A percentile compares a stretch with the other conserved stretches of the same genome.
Evolutionary conservation across 305 asterid species (phyloP).

Genomic region (Solanum hybrid): DNA sequence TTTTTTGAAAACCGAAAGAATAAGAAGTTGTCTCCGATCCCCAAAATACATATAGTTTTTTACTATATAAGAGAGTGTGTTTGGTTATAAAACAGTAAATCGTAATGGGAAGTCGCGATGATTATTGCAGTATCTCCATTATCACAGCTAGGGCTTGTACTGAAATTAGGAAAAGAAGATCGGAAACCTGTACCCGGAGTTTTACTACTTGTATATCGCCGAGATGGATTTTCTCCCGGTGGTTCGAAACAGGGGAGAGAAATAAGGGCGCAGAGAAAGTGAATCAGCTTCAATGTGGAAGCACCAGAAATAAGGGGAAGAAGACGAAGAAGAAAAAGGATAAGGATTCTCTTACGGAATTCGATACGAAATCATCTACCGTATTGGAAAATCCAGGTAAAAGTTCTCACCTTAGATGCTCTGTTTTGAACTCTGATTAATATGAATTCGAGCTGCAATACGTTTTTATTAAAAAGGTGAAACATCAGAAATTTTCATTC

Average conservation of each 20-base stretch:
- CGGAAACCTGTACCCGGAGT: conserved; percentile 27
- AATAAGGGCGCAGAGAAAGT: conserved; percentile 13
- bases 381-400: neutral
- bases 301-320: neutral
- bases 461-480: neutral
- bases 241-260: conserved; percentile 15
- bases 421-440: neutral
- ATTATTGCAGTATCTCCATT: conserved; percentile 15
- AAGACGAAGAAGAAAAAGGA: neutral
- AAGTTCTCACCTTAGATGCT: neutral
- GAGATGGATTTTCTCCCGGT: conserved; percentile 31
- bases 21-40: neutral
- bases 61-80: neutral
- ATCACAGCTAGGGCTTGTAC: conserved; percentile 2
- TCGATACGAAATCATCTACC: neutral
- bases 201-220: conserved; percentile 44
- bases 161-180: conserved; percentile 9
- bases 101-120: conserved; percentile 10
- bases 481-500: neutral
- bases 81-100: neutral
- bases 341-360: neutral
- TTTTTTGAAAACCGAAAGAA: neutral
- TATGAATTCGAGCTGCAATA: neutral
- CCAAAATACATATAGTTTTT: neutral
- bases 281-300: neutral